Evolutionary conservation across 2,329 filamentous ascomycete species (phyloP).

Genomic region (Trichoderma hamatum): DNA sequence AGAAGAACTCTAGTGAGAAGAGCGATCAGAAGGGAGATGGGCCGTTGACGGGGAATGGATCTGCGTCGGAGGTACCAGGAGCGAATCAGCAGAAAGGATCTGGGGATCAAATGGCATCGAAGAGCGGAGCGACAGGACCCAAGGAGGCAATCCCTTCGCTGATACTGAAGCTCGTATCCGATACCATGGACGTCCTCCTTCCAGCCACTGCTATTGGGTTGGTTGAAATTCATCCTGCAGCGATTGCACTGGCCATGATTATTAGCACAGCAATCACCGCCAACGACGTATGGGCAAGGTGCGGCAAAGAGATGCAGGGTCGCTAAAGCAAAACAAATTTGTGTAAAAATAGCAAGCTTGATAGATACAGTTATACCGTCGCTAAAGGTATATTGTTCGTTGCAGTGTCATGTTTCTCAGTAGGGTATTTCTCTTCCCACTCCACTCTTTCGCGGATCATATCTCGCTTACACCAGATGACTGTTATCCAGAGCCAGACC

Average conservation of each 20-base stretch:
- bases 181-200: slow-evolving; percentile 64
- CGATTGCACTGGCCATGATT: slow-evolving; percentile 59
- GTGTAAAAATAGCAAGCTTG: slow-evolving; percentile 1
- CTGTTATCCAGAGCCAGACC: slow-evolving; percentile 42
- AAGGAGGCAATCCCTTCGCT: slow-evolving; percentile 41
- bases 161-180: slow-evolving; percentile 55
- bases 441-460: slow-evolving; percentile 44
- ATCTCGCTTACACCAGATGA: slow-evolving; percentile 43
- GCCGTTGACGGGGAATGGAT: slow-evolving; percentile 26
- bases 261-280: slow-evolving; percentile 23
- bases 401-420: slow-evolving; percentile 7
- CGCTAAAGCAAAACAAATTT: not conserved
- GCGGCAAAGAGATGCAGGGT: slow-evolving; percentile 1
- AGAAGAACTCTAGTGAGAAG: slow-evolving; percentile 26
- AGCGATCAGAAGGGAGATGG: slow-evolving; percentile 29
- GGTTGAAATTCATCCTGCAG: slow-evolving; percentile 54
- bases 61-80: slow-evolving; percentile 39
- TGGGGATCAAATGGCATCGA: slow-evolving; percentile 40
- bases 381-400: slow-evolving; percentile 7
- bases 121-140: slow-evolving; percentile 37
- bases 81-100: slow-evolving; percentile 27
- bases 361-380: slow-evolving; percentile 11
- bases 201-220: slow-evolving; percentile 65
- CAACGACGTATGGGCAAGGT: slow-evolving; percentile 9
- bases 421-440: slow-evolving; percentile 37